Evolutionary conservation across 2,329 filamentous ascomycete genomes (phyloP).

Genomic region (Paraphaeosphaeria sporulosa): DNA sequence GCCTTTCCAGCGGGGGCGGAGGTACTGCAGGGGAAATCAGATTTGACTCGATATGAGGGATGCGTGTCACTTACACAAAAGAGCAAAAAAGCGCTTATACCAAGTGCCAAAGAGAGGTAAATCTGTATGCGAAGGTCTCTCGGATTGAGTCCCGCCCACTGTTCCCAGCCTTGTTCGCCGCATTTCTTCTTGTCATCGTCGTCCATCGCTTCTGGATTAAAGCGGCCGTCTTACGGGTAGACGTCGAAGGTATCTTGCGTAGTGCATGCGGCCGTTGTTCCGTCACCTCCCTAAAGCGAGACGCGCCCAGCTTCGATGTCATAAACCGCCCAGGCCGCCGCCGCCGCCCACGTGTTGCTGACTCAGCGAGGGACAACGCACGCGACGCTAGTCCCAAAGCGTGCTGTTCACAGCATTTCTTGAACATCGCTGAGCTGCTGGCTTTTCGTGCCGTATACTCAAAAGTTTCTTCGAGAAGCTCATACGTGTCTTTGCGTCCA

Average conservation of each 20-base stretch:
- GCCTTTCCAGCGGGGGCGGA: conserved; percentile 89
- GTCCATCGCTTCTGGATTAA: conserved; percentile 27
- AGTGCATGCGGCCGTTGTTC: conserved; percentile 5
- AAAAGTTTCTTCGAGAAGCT: no score
- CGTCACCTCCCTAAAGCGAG: neutral
- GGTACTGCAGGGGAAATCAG: conserved; percentile 63
- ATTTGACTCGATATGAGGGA: conserved; percentile 6
- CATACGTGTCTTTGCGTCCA: no score
- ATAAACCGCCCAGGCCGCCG: neutral
- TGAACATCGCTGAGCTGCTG: no score
- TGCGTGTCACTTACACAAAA: conserved; percentile 70
- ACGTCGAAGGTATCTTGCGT: conserved; percentile 15
- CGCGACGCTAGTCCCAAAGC: neutral
- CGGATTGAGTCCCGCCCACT: conserved; percentile 46
- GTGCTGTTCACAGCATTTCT: neutral
- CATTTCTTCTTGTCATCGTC: conserved; percentile 20
- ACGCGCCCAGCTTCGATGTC: conserved; percentile 7
- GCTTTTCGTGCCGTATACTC: no score
- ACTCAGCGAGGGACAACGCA: neutral
- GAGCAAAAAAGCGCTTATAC: conserved; percentile 72
- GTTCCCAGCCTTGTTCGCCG: conserved; percentile 27
- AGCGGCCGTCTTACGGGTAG: conserved; percentile 11
- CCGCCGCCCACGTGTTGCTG: conserved; percentile 9
- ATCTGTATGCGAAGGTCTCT: conserved; percentile 68
- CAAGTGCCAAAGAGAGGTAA: conserved; percentile 74